These are phyloP conservation scores for Cryptosporidium muris DNA, from an alignment of 169 alveolate species.

Conservation along the genomic window DNA sequence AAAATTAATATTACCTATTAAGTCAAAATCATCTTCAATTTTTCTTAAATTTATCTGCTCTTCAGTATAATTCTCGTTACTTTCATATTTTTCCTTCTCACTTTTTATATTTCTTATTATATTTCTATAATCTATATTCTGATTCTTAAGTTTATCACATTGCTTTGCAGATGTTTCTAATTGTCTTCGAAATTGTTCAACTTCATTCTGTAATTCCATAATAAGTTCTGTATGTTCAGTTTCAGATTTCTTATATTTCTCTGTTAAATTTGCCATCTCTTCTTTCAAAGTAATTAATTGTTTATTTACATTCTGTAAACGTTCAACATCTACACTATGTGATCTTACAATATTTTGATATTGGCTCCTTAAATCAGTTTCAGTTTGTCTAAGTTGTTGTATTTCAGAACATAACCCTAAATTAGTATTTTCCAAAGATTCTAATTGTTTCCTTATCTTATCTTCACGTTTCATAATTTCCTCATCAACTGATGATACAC, in stretches of 20 bases:
- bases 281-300: slow-evolving; percentile 36
- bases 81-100: slow-evolving; percentile 2
- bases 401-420: slow-evolving; percentile 9
- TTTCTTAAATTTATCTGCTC: not conserved
- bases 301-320: slow-evolving; percentile 43
- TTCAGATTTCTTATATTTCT: slow-evolving; percentile 36
- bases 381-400: slow-evolving; percentile 26
- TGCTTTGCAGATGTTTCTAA: slow-evolving; percentile 23
- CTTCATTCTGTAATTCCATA: slow-evolving; percentile 55
- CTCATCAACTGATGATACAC: slow-evolving; percentile 59
- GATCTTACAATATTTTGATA: slow-evolving; percentile 62
- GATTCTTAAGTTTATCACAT: slow-evolving; percentile 23
- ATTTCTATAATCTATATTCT: slow-evolving; percentile 11
- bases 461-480: slow-evolving; percentile 36
- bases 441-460: slow-evolving; percentile 13
- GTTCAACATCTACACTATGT: slow-evolving; percentile 59
- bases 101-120: slow-evolving; percentile 22
- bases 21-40: not conserved
- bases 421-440: slow-evolving; percentile 13
- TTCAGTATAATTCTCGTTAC: not conserved
- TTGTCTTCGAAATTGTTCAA: slow-evolving; percentile 38
- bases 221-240: slow-evolving; percentile 27
- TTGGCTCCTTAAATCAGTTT: slow-evolving; percentile 51
- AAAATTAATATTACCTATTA: not conserved
- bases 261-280: not conserved